Base-by-base conservation (phyloP, 73 alveolate species). In the Paramecium bursaria region DNA sequence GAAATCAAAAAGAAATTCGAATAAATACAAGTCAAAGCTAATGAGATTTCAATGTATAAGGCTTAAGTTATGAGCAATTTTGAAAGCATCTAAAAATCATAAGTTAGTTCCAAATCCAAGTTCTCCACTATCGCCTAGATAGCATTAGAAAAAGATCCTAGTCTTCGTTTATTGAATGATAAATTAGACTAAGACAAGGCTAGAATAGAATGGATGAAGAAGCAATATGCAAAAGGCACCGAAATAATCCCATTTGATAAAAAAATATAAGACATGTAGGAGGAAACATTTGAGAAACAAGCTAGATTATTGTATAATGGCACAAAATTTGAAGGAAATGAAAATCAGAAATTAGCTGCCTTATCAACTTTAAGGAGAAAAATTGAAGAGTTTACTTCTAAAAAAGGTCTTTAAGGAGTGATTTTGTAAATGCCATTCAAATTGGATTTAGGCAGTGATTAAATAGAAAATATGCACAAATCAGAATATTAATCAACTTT, bases 161-260 rank as follows among this genome's bases (percentile, higher is more conserved):
- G 44, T 21, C 44, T 39, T 10, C 14, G 23, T 9, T 67, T 26
- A 4, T 21, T 67, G 55, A 27, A 39, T 22, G 82, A 31, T 17
- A 21, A 25, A 39, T 39, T 67, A 3, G 44, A 42, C 10, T 35
- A 67, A 67, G 15, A 67, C 15, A 35, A 67, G 44, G 22, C 33
- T 39, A 67, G 44, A 7, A 47, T 67, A 14, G 4, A 42, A 67
- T 42, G 42, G 6, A n/a, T 67, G 55, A 67, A 67, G 23, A 9
- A 25, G 17, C 60, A 67, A 67, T 67, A 39, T 10, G 60, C 82
- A 19, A 23, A 42, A 13, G 6, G 42, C 27, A 67, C 33, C 44
- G 33, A 67, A 67, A 67, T 67, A 15, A 67, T 67, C 7, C 82
- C 82, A 35, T 67, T 67, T 67, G 82, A 67, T 67, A 67, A 67